Percentiles rank a stretch among this genome's conserved stretches.
These are phyloP conservation scores for Boletus mariae DNA, from an alignment of 1,284 basidiomycete species.

Conservation along the genomic window DNA sequence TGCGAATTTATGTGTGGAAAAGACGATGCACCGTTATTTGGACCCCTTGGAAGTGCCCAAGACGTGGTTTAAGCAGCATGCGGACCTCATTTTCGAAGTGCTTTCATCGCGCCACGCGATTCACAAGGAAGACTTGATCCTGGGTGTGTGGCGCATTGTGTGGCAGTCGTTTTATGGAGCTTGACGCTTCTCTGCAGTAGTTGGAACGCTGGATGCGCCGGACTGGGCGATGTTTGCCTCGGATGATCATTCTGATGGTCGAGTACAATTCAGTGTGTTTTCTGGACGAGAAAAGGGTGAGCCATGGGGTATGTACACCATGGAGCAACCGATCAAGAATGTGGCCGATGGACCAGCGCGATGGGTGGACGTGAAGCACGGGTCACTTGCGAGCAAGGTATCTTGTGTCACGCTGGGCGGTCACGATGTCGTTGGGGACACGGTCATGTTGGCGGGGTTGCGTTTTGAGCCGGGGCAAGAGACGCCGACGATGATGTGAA, in stretches of 20 bases:
- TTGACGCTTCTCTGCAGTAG: conserved; percentile 42
- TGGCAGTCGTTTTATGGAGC: background rate
- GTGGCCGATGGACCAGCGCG: conserved; percentile 38
- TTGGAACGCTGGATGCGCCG: conserved; percentile 62
- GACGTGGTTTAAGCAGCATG: conserved; percentile 68
- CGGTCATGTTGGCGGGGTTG: conserved; percentile 24
- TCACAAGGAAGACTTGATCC: conserved; percentile 64
- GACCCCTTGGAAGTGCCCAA: conserved; percentile 57
- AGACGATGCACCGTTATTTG: conserved; percentile 65
- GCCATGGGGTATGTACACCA: conserved; percentile 68
- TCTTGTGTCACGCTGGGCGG: conserved; percentile 31
- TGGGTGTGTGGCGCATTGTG: conserved; percentile 45
- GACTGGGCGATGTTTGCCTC: conserved; percentile 71
- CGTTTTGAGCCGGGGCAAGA: conserved; percentile 18
- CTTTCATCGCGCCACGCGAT: conserved; percentile 55
- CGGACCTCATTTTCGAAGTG: conserved; percentile 56
- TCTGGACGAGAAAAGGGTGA: conserved; percentile 44
- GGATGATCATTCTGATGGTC: conserved; percentile 60
- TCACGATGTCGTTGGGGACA: conserved; percentile 17
- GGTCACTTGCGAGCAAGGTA: conserved; percentile 49
- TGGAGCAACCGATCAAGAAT: conserved; percentile 43
- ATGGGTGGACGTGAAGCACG: conserved; percentile 38
- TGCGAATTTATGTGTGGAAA: conserved; percentile 64
- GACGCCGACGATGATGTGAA: conserved; percentile 16
- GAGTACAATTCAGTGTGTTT: conserved; percentile 67